Evolutionary conservation across 306 rosid species (phyloP), one percentile per base, ranked within the genome.

Genomic region (Medicago ruthenica): DNA sequence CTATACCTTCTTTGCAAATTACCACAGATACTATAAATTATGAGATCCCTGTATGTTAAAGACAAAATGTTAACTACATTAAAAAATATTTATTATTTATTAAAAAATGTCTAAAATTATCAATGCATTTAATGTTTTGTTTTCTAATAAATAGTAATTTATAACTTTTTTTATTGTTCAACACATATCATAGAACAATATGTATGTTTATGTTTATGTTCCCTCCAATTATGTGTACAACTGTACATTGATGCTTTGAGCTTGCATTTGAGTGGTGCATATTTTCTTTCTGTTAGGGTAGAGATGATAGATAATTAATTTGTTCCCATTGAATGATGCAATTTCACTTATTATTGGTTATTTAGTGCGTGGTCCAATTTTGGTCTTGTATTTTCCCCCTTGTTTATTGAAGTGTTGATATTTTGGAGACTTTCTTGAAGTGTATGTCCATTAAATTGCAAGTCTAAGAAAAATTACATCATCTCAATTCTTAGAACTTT

Each of bases 321-420:
- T 66, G 40, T 72, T 83, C 20, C 15, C 24, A 20, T 65, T 67
- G 53, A 31, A 65, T 41, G 73, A 50, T 83, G 75, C 72, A 73
- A 15, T 76, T 71, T 72, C 50, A 66, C 22, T 0, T 4, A 17
- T 72, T 68, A 15, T 40, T 78, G 22, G 68, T 65, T 71, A 58
- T 53, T 48, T 2, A 41, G 42, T 74, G 65, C 74, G 42, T 18
- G 18, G 48, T 21, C 9, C 13, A 16, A 16, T 61, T 8, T 8
- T 62, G 9, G 11, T 39, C 53, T 9, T 54, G 16, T 9, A 14
- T 48, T 5, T n/a, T 53, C 5, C 14, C 14, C 8, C 5, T 21
- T 21, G 36, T 6, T 59, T 59, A 59, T 13, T 27, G 66, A 24
- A 22, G 8, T 58, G 37, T 21, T 55, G 34, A 20, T 9, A 20